Evolutionary conservation across 352 stramenopile species (phyloP), one percentile per base, ranked within the genome.

Genomic region (Phytophthora megakarya): DNA sequence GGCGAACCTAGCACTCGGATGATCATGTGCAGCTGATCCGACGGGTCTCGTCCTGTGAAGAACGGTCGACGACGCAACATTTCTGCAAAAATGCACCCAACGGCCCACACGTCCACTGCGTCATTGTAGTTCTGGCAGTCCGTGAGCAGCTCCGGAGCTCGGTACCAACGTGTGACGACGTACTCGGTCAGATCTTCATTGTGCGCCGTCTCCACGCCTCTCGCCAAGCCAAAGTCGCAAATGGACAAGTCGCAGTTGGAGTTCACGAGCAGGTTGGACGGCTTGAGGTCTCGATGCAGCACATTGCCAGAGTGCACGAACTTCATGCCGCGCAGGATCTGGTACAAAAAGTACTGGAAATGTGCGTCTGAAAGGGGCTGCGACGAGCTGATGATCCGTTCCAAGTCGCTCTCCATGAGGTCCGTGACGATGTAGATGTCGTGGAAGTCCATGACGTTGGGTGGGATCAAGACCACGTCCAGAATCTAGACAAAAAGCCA

Each of bases 11-110:
- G 78, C 57, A 92, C 83, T 33, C 82, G 81, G 46, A 93, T 86
- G 56, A 96, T 96, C 74, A 89, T 92, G 65, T 93, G 80, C 23
- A 96, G 65, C 52, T 96, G 86, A 53, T 96, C 84, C 18, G 84
- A 89, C n/a, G 82, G 83, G 61, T 96, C 82, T 26, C 81, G 61
- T 3, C 87, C 87, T 10, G 83, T 93, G 66, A 96, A 93, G 61
- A 93, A 94, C 2, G 85, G 97, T 50, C 98, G 98, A 45, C 97
- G 85, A n/a, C 86, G 81, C 42, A 99, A 86, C 66, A 99, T 95
- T 75, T 99, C 98, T 25, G 95, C 98, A 72, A 99, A 99, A 75
- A 99, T 99, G 74, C 98, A 99, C 8, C 97, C 98, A 23, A 99
- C 88, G 47, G 87, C 90, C 95, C 95, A 99, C 46, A 98, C 90